Conservation (phyloP, 2,329 filamentous ascomycete species). For the Verticillium albo-atrum region DNA sequence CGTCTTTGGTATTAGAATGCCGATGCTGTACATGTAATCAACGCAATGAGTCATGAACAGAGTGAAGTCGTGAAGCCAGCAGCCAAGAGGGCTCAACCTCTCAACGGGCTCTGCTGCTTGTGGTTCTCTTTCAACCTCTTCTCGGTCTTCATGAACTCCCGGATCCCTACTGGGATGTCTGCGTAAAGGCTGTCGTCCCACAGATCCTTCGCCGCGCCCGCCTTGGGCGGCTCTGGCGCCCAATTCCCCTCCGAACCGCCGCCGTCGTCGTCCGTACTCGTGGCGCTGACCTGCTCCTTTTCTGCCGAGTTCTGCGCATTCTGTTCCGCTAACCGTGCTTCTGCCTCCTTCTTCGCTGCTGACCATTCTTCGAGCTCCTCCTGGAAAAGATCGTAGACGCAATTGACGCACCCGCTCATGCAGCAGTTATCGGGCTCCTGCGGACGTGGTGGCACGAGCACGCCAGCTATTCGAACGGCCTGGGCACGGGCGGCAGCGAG, state of each 20-base stretch:
- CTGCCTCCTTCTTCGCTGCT: conserved; percentile 58
- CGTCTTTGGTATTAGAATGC: background rate
- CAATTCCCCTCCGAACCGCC: conserved; percentile 70
- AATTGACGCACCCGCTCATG: conserved; percentile 98
- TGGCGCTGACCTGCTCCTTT: conserved; percentile 28
- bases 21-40: background rate
- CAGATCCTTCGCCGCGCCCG: conserved; percentile 40
- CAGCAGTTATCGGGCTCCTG: conserved; percentile 96
- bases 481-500: conserved; percentile 50
- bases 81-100: conserved; percentile 25
- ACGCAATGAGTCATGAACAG: background rate
- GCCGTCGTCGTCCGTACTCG: conserved; percentile 79
- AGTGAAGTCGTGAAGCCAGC: background rate
- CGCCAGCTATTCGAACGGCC: conserved; percentile 67
- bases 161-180: conserved; percentile 83
- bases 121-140: conserved; percentile 82
- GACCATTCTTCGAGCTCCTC: conserved; percentile 94
- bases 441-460: conserved; percentile 78
- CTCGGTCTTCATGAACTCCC: conserved; percentile 96
- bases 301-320: conserved; percentile 36
- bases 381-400: conserved; percentile 88
- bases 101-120: conserved; percentile 46
- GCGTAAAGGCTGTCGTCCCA: conserved; percentile 69
- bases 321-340: conserved; percentile 39
- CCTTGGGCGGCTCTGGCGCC: conserved; percentile 38